phyloP scores from a whole-genome alignment of 306 rosid species.

The Pyrus bretschneideri region DNA sequence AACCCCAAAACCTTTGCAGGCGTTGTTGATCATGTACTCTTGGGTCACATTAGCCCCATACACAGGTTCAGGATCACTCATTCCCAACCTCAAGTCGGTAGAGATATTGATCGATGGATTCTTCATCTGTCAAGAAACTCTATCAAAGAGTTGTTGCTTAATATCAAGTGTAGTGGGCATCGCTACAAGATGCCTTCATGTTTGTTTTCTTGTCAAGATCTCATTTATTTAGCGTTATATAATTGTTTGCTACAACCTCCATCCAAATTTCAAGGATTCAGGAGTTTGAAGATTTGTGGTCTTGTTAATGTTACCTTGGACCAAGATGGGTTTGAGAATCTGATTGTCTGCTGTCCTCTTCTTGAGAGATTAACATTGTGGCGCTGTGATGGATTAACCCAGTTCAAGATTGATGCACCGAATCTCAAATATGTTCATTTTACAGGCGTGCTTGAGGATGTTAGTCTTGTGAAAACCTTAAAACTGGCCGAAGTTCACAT shows the following conservation, averaged over 20 bases:
- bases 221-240: conserved; percentile 31
- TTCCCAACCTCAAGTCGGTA: conserved; percentile 18
- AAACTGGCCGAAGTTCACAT: conserved; percentile 37
- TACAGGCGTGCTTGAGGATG: conserved; percentile 33
- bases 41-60: conserved; percentile 43
- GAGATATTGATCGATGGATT: conserved; percentile 48
- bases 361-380: too few species aligned
- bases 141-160: conserved; percentile 40
- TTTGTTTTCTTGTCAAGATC: conserved; percentile 41
- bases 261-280: conserved; percentile 34
- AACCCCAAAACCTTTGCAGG: conserved; percentile 24
- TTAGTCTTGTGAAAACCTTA: conserved; percentile 37
- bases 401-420: not conserved
- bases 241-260: conserved; percentile 46
- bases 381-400: not conserved
- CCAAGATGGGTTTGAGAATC: too few species aligned
- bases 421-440: conserved; percentile 4
- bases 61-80: conserved; percentile 38
- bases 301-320: not conserved
- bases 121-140: conserved; percentile 38
- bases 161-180: conserved; percentile 32
- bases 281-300: conserved; percentile 42
- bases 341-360: too few species aligned
- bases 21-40: conserved; percentile 47
- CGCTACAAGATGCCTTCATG: conserved; percentile 37